Evolutionary conservation across 177 flowering plant genomes (phyloP).

Genomic region (Tripterygium wilfordii): DNA sequence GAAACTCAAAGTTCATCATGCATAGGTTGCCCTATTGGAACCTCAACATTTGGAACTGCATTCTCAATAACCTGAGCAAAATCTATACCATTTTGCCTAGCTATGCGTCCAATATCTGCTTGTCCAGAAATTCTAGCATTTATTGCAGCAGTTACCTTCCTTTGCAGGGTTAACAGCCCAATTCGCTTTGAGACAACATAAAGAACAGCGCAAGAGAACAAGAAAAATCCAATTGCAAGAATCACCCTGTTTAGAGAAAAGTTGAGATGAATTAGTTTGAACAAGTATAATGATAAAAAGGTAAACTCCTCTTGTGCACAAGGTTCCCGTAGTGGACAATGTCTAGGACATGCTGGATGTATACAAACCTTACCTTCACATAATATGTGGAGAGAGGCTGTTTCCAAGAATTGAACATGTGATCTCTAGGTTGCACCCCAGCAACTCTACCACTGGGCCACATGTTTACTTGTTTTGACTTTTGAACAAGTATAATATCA

Average conservation of each 20-base stretch:
- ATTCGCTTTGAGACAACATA: slow-evolving; percentile 83
- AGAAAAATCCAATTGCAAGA: slow-evolving; percentile 46
- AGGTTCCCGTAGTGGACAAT: no score
- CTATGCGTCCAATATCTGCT: slow-evolving; percentile 20
- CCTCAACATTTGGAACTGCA: slow-evolving; percentile 26
- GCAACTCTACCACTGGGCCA: no score
- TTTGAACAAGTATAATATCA: no score
- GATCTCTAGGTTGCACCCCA: no score
- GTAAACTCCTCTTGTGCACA: no score
- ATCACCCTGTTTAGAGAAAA: slow-evolving; percentile 51
- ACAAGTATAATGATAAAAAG: not conserved
- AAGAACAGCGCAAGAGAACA: slow-evolving; percentile 70
- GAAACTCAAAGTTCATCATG: slow-evolving; percentile 53
- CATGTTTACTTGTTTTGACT: no score
- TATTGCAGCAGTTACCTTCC: slow-evolving; percentile 53
- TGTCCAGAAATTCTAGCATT: slow-evolving; percentile 53
- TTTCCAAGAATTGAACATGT: no score
- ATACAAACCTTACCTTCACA: no score
- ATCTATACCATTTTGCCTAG: slow-evolving; percentile 33
- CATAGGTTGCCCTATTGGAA: slow-evolving; percentile 30
- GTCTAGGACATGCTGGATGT: no score
- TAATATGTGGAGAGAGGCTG: no score
- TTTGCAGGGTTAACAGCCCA: slow-evolving; percentile 70
- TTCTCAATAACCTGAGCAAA: slow-evolving; percentile 20
- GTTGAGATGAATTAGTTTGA: slow-evolving; percentile 1